Conservation (phyloP, 768 basidiomycete genomes). For the Lyophyllum semitale region DNA sequence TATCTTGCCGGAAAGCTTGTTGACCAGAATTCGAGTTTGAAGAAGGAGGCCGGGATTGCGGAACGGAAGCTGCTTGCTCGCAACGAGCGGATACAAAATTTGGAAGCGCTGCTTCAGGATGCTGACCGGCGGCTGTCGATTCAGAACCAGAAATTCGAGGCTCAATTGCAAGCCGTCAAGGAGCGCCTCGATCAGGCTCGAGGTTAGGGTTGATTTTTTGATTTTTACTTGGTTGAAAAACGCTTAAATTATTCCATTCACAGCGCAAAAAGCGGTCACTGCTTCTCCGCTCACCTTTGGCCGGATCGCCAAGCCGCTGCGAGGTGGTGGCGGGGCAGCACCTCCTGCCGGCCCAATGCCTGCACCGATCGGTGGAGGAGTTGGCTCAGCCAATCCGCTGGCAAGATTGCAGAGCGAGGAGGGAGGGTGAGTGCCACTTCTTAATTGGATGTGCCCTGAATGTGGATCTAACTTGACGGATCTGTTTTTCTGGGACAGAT, state of each 20-base stretch:
- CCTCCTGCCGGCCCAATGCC: conserved; percentile 41
- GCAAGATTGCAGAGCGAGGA: conserved; percentile 82
- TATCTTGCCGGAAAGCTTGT: conserved; percentile 66
- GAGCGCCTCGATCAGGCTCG: conserved; percentile 91
- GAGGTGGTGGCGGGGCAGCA: conserved; percentile 83
- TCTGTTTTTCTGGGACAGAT: conserved; percentile 29
- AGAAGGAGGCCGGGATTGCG: conserved; percentile 96
- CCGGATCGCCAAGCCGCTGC: conserved; percentile 93
- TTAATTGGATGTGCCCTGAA: conserved; percentile 15
- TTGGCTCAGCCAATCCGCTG: conserved; percentile 64
- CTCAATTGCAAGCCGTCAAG: conserved; percentile 88
- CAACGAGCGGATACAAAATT: conserved; percentile 96
- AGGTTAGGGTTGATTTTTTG: conserved; percentile 50
- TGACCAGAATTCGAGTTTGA: conserved; percentile 94
- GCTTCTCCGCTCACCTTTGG: conserved; percentile 81
- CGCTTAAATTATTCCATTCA: conserved; percentile 16
- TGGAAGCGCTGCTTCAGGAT: conserved; percentile 90
- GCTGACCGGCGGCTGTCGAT: conserved; percentile 90
- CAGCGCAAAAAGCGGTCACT: conserved; percentile 80
- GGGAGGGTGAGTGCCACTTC: conserved; percentile 49
- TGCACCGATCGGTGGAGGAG: conserved; percentile 40
- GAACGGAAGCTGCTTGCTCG: conserved; percentile 95
- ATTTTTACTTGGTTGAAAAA: conserved; percentile 6
- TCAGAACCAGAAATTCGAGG: conserved; percentile 95
- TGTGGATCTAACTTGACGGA: conserved; percentile 11